These are phyloP conservation scores for Chalciporus piperatus DNA, from an alignment of 768 basidiomycete genomes.

Conservation along the genomic window DNA sequence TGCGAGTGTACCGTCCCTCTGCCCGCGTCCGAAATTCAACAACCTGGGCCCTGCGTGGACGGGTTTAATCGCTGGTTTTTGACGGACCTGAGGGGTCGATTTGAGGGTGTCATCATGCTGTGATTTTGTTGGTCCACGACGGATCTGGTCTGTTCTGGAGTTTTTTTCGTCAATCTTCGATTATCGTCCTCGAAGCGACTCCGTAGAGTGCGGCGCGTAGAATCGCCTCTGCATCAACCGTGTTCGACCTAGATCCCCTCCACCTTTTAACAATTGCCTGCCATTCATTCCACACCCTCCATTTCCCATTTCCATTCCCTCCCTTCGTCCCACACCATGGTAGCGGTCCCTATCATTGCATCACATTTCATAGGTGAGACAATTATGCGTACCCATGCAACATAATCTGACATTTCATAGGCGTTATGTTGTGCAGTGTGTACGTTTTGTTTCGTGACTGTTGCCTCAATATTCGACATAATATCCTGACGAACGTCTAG, in stretches of 20 bases:
- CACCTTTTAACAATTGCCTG: conserved; percentile 5
- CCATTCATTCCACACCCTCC: not conserved
- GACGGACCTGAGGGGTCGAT: too few relatives aligned
- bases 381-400: not conserved
- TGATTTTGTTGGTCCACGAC: conserved; percentile 2
- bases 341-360: conserved; percentile 17
- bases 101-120: not conserved
- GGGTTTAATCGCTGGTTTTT: too few relatives aligned
- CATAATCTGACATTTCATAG: conserved; percentile 15
- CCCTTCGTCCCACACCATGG: conserved; percentile 15
- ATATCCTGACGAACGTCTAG: conserved; percentile 9
- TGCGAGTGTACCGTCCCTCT: too few relatives aligned
- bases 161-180: conserved; percentile 18
- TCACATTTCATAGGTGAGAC: conserved; percentile 29
- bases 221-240: conserved; percentile 15
- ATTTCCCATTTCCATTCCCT: conserved; percentile 1
- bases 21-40: too few relatives aligned
- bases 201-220: conserved; percentile 30
- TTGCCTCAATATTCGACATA: not conserved
- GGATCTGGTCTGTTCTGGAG: too few relatives aligned
- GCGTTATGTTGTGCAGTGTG: conserved; percentile 33
- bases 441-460: conserved; percentile 9
- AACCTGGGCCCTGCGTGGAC: too few relatives aligned
- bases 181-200: conserved; percentile 31
- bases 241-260: conserved; percentile 1